phyloP scores from a whole-genome alignment of 2,329 filamentous ascomycete species.

The Talaromyces piceae region DNA sequence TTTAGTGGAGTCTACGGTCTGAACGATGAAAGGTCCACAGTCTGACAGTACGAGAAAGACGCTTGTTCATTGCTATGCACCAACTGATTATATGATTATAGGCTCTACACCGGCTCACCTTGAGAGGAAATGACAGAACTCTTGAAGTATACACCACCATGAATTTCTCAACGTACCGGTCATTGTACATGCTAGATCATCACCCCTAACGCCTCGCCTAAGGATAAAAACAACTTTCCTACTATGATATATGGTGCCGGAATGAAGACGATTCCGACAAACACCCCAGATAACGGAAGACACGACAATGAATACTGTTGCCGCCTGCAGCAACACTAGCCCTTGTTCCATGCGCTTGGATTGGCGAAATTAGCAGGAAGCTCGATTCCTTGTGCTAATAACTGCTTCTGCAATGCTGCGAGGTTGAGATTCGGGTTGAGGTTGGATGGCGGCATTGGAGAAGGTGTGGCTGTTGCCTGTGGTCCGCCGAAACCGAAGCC shows the following conservation, averaged over 20 bases:
- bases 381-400: conserved; percentile 27
- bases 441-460: conserved; percentile 16
- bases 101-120: background rate
- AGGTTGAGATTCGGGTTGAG: conserved; percentile 33
- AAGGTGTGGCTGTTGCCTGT: conserved; percentile 43
- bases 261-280: background rate
- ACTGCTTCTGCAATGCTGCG: conserved; percentile 32
- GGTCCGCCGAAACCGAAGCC: conserved; percentile 35
- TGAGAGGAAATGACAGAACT: background rate
- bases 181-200: background rate
- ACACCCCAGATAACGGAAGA: background rate
- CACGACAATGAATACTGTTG: background rate
- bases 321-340: conserved; percentile 22
- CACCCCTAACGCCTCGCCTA: background rate
- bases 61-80: background rate
- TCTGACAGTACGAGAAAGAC: no score
- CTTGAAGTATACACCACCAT: background rate
- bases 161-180: background rate
- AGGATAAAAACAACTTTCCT: background rate
- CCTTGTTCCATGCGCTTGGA: conserved; percentile 32
- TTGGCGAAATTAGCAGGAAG: conserved; percentile 30
- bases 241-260: background rate
- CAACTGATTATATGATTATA: background rate
- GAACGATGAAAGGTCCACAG: no score
- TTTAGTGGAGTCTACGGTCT: no score